Base-by-base conservation (phyloP, 495 filamentous ascomycete species). In the Hypoxylon trugodes region DNA sequence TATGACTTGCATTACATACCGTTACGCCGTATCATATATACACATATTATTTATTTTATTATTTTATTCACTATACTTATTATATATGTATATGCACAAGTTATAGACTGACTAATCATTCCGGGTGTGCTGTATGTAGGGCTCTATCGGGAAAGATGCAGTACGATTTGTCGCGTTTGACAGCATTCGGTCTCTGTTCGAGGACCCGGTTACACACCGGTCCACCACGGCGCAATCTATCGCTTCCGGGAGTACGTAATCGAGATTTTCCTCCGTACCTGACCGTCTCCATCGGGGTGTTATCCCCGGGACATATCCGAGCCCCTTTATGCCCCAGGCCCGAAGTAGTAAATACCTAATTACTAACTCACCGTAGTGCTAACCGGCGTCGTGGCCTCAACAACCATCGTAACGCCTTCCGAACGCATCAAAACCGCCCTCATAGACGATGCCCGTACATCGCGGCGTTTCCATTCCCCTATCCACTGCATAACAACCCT, bases 361-460 rank as follows among this genome's bases (percentile, higher is more conserved):
- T 15, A 46, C 42, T 30, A 46, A 46, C 21, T 13, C 42, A 28
- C 13, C 9, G 6, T 25, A 46, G 24, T 89, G 86, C 66, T 74
- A 1, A 81, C 85, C 6, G 87, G 87, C 2, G 77, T 85, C 1
- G 78, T 84, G 0, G 87, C 86, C 6, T 84, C 79, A 41, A 74
- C 88, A 1, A 70, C 78, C 6, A 82, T 85, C 15, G 87, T 90
- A 2, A 89, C 87, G 18, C 87, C 87, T 0, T 86, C 83, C 0
- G 87, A 89, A 69, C 76, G 86, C 42, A 84, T 90, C 68, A 90
- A 90, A 64, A 89, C 87, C 0, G 87, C 87, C 2, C 65, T 89
- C 61, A 89, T 89, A 38, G 87, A 90, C 63, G 87, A 90, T 66
- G 87, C 87, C 2, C 72, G 84, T 15, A 74, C 67, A 1, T 65